Conservation (phyloP, 257 asterid species). For the Ophiorrhiza pumila region DNA sequence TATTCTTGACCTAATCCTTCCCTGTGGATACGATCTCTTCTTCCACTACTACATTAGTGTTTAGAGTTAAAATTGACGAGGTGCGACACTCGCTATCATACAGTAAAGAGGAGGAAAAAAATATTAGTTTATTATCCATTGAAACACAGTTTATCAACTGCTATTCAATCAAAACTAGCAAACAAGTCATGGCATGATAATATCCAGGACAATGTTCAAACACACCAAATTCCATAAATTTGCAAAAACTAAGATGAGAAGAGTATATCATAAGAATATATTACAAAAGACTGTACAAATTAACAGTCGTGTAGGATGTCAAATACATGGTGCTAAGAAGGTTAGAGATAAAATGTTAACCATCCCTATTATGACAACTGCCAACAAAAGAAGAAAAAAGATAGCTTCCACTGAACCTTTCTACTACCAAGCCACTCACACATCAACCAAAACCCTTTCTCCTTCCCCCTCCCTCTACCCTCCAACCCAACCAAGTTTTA, state of each 20-base stretch:
- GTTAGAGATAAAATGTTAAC: not conserved
- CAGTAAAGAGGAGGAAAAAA: conserved; percentile 14
- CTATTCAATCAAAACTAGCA: not conserved
- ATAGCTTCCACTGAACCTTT: not conserved
- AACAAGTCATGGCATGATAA: not conserved
- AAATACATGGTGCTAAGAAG: not conserved
- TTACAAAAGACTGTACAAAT: not conserved
- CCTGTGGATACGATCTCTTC: too few species aligned
- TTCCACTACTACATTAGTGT: too few species aligned
- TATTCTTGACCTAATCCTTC: too few species aligned
- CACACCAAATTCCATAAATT: not conserved
- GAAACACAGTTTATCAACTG: not conserved
- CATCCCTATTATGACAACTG: not conserved
- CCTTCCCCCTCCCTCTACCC: not conserved
- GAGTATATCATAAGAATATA: not conserved
- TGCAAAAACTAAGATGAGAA: not conserved
- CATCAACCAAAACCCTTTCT: not conserved
- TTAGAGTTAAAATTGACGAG: too few species aligned
- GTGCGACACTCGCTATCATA: too few species aligned
- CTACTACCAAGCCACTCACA: not conserved
- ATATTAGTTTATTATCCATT: conserved; percentile 9
- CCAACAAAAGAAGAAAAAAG: not conserved
- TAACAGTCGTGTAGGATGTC: not conserved
- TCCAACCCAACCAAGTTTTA: too few species aligned
- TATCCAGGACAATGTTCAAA: not conserved